phyloP scores from a whole-genome alignment of 306 rosid genomes.

The Rosa lucieae region DNA sequence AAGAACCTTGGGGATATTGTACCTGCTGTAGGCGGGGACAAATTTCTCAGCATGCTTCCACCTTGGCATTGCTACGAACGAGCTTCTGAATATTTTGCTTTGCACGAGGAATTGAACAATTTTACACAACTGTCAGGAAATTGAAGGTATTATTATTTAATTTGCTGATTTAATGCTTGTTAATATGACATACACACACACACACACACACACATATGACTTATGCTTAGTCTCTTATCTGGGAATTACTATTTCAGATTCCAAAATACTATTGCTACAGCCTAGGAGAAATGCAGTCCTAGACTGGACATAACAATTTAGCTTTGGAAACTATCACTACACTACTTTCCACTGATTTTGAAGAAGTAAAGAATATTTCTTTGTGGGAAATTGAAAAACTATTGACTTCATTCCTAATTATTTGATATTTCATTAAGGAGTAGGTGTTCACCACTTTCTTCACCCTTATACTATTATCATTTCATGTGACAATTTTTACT shows the following conservation, averaged over 20 bases:
- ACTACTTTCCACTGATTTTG: background rate
- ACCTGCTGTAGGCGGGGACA: constrained; percentile 73
- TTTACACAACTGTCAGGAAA: constrained; percentile 74
- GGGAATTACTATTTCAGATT: background rate
- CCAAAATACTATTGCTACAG: background rate
- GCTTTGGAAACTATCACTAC: background rate
- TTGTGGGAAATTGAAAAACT: background rate
- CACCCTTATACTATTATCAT: background rate
- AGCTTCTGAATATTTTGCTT: constrained; percentile 84
- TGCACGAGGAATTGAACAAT: constrained; percentile 69
- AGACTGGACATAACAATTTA: background rate
- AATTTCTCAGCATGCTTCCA: constrained; percentile 87
- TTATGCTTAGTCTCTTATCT: background rate
- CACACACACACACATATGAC: background rate
- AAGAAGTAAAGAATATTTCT: too few species aligned
- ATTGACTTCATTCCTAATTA: background rate
- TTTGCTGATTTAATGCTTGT: constrained; percentile 10
- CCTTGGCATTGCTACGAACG: constrained; percentile 99
- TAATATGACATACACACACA: background rate
- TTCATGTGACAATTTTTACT: constrained; percentile 9
- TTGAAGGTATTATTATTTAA: constrained; percentile 62
- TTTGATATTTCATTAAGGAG: background rate
- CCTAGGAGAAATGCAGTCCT: background rate
- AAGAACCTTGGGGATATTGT: constrained; percentile 65
- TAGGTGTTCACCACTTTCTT: too few species aligned